Evolutionary conservation across 2,329 filamentous ascomycete species (phyloP), one percentile per base, ranked within the genome.

Genomic region (Aspergillus calidoustus): DNA sequence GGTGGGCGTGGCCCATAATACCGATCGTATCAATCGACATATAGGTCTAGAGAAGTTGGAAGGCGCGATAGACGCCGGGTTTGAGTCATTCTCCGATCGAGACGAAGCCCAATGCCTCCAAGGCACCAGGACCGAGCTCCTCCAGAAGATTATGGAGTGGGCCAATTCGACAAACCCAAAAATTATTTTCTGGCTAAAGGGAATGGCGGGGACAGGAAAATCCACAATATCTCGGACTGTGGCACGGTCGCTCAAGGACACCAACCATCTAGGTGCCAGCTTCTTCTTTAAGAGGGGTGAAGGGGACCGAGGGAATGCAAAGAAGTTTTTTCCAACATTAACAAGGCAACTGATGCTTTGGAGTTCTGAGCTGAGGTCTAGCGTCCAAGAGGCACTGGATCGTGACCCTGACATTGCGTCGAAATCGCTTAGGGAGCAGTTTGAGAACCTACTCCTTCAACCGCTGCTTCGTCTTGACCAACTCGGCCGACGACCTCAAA

Each of bases 281-380:
- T 82, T 83, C 64, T 82, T 82, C 68, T 83, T 83, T 67, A 80
- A 80, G 56, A 76, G 71, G 61, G 79, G 76, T 1, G 78, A 80
- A 53, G 69, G 66, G 3, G 77, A 81, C 62, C 72, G 77, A 28
- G 73, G 75, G 1, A 72, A 71, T 48, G 72, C 74, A 2, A 64
- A 64, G 4, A 73, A 69, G 52, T 71, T 84, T 43, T 74, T 83
- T 17, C 69, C 78, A 0, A 83, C 80, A 0, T 68, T 71, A 13
- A 22, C n/a, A 13, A 49, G 38, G 8, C 68, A 70, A 51, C 30
- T 84, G 31, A 74, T 76, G 0, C 22, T 23, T 0, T 65, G 62
- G 7, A 57, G 75, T 9, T 75, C 77, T 5, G 46, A 58, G 5
- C 47, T 80, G 2, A 70, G 43, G 5, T 4, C 54, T 49, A 34